Percentiles rank a stretch among this genome's conserved stretches.
Evolutionary conservation across 768 basidiomycete genomes (phyloP).

Genomic region (Podaxis sp.): DNA sequence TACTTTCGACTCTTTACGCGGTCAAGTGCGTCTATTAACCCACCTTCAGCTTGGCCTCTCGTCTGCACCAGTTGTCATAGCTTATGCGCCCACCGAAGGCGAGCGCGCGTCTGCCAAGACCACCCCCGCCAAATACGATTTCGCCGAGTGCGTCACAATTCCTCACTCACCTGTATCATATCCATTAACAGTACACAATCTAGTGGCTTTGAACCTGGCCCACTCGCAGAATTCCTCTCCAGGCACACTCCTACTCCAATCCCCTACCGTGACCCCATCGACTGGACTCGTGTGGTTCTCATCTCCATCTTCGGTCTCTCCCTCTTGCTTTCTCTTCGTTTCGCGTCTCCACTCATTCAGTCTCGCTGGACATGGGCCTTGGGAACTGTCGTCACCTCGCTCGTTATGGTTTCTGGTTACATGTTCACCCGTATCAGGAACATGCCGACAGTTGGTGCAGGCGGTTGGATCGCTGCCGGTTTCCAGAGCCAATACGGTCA

Average conservation of each 20-base stretch:
- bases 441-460: slow-evolving; percentile 55
- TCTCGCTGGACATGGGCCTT: slow-evolving; percentile 80
- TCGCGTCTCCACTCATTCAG: slow-evolving; percentile 60
- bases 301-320: slow-evolving; percentile 44
- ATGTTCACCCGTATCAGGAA: slow-evolving; percentile 96
- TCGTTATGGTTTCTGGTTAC: slow-evolving; percentile 88
- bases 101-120: slow-evolving; percentile 25
- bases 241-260: slow-evolving; percentile 75
- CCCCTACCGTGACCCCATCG: slow-evolving; percentile 77
- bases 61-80: slow-evolving; percentile 82
- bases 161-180: not conserved
- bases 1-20: slow-evolving; percentile 23
- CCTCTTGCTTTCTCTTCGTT: slow-evolving; percentile 50
- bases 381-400: slow-evolving; percentile 53
- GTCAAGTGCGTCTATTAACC: not conserved
- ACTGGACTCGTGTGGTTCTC: slow-evolving; percentile 60
- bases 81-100: slow-evolving; percentile 73
- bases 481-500: slow-evolving; percentile 91
- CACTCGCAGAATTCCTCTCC: slow-evolving; percentile 75
- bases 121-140: slow-evolving; percentile 70
- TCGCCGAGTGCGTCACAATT: slow-evolving; percentile 54
- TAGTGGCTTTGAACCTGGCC: slow-evolving; percentile 82
- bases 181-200: not conserved
- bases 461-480: slow-evolving; percentile 85
- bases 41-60: slow-evolving; percentile 65